Conservation (phyloP, 2,329 filamentous ascomycete species). For the Penicillium sp. region DNA sequence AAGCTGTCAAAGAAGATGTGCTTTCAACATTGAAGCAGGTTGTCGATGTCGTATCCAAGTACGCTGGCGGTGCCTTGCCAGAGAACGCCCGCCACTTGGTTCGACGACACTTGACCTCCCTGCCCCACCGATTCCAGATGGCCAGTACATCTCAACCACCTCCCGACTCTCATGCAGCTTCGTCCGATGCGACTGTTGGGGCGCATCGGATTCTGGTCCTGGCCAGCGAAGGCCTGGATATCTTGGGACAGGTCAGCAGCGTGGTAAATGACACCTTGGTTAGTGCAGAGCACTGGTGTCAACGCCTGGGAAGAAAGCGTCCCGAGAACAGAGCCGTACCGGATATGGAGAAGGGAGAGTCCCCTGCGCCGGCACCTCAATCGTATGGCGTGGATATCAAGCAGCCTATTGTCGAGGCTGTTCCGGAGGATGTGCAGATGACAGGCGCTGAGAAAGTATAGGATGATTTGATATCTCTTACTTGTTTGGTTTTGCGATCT, state of each 20-base stretch:
- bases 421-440: slow-evolving; percentile 34
- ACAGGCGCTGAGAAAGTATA: slow-evolving; percentile 30
- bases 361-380: slow-evolving; percentile 10
- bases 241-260: slow-evolving; percentile 85
- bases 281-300: slow-evolving; percentile 88
- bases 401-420: slow-evolving; percentile 19
- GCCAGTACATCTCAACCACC: slow-evolving; percentile 53
- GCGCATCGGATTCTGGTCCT: slow-evolving; percentile 78
- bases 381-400: slow-evolving; percentile 29
- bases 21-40: slow-evolving; percentile 75
- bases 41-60: slow-evolving; percentile 78
- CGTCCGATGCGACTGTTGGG: slow-evolving; percentile 47
- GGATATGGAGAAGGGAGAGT: slow-evolving; percentile 21
- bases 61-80: slow-evolving; percentile 84
- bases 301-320: slow-evolving; percentile 59
- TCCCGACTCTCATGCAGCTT: slow-evolving; percentile 30
- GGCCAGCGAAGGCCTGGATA: slow-evolving; percentile 84
- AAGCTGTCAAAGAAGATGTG: slow-evolving; percentile 62
- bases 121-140: slow-evolving; percentile 75
- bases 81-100: slow-evolving; percentile 83
- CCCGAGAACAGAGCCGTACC: slow-evolving; percentile 24
- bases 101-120: slow-evolving; percentile 71
- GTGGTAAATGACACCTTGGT: slow-evolving; percentile 85
- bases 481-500: slow-evolving; percentile 1
- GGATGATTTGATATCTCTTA: slow-evolving; percentile 1